A percentile compares a stretch with the other conserved stretches of the same genome.
Conservation (phyloP, 495 filamentous ascomycete species). For the Penicillium salamii region DNA sequence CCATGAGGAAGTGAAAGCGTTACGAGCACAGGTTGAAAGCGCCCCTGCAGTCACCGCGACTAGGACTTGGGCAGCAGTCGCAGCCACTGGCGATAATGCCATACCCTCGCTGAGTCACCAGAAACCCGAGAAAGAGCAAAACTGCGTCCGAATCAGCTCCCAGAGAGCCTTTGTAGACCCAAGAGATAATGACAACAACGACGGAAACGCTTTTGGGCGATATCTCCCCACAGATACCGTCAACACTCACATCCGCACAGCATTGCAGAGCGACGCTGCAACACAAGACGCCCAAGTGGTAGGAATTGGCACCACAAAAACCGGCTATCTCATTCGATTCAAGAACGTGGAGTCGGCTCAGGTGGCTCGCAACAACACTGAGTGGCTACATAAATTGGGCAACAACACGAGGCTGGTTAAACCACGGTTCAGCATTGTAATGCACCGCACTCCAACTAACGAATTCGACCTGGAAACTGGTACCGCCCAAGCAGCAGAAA, state of each 20-base stretch:
- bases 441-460: neutral
- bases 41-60: slow-evolving; percentile 4
- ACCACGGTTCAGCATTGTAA: slow-evolving; percentile 10
- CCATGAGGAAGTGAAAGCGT: slow-evolving; percentile 13
- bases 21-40: slow-evolving; percentile 8
- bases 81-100: too few species aligned
- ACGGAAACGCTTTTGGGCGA: slow-evolving; percentile 16
- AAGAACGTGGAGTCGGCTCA: too few species aligned
- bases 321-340: too few species aligned
- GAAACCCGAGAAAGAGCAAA: too few species aligned
- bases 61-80: too few species aligned
- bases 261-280: slow-evolving; percentile 7
- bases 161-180: slow-evolving; percentile 18
- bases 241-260: slow-evolving; percentile 18
- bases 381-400: too few species aligned
- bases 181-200: slow-evolving; percentile 15
- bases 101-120: too few species aligned
- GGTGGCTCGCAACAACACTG: too few species aligned
- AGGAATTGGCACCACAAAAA: neutral
- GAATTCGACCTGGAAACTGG: neutral
- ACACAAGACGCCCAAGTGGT: slow-evolving; percentile 16
- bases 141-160: slow-evolving; percentile 1
- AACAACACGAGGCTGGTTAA: too few species aligned
- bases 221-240: slow-evolving; percentile 18
- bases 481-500: neutral